Percentiles rank a stretch among this genome's conserved stretches.
These are phyloP conservation scores for Pezicula radicicola DNA, from an alignment of 2,329 filamentous ascomycete genomes.

Conservation along the genomic window DNA sequence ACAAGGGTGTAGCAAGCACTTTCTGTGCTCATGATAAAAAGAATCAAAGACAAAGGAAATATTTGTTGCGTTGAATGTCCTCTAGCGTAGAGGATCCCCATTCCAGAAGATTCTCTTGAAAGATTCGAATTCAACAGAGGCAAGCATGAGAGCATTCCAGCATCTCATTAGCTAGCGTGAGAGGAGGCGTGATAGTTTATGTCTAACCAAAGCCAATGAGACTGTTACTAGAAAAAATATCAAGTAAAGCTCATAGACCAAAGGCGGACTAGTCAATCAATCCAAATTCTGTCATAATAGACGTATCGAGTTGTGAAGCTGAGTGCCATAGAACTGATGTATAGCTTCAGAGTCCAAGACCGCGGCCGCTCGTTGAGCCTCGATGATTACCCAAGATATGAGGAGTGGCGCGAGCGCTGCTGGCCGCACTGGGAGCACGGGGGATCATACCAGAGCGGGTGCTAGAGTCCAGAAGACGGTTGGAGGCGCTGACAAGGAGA, in stretches of 20 bases:
- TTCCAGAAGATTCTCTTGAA: constrained; percentile 2
- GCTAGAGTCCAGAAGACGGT: constrained; percentile 25
- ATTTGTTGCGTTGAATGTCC: neutral
- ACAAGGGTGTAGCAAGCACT: neutral
- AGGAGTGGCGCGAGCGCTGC: neutral
- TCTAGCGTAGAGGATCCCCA: neutral
- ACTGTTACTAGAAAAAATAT: constrained; percentile 14
- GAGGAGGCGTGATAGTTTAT: constrained; percentile 5
- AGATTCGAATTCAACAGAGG: constrained; percentile 5
- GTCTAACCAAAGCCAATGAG: constrained; percentile 12
- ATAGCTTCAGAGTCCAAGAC: neutral
- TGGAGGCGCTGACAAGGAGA: constrained; percentile 34
- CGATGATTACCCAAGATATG: neutral
- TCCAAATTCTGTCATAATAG: constrained; percentile 2
- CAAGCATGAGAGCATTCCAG: constrained; percentile 27
- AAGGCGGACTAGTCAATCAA: constrained; percentile 6
- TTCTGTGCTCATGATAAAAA: neutral
- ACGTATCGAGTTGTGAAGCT: neutral
- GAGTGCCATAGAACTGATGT: neutral
- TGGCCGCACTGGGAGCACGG: neutral
- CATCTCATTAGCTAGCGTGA: constrained; percentile 18
- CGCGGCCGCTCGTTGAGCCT: neutral
- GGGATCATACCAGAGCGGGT: constrained; percentile 7
- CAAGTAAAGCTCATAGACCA: constrained; percentile 18
- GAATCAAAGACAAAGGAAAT: neutral